Percentiles rank a stretch among this genome's conserved stretches.
Conservation (phyloP, 352 stramenopile species). For the Phytopythium vexans region DNA sequence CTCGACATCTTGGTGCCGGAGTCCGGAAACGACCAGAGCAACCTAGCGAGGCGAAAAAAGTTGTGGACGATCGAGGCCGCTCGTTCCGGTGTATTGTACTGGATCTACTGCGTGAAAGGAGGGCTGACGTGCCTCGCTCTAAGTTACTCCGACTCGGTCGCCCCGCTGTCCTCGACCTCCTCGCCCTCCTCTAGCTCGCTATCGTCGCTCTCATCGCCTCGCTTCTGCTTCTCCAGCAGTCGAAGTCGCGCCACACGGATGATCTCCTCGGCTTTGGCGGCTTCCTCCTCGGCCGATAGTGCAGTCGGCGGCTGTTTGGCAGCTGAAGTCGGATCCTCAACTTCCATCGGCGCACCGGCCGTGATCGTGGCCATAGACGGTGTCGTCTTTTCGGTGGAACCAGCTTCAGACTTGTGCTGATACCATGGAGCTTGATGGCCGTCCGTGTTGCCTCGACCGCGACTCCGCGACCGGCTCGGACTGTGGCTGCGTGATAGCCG, state of each 20-base stretch:
- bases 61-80: no score
- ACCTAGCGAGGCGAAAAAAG: no score
- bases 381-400: slow-evolving; percentile 7
- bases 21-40: no score
- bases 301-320: slow-evolving; percentile 11
- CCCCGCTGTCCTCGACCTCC: slow-evolving; percentile 8
- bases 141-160: no score
- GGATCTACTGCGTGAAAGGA: no score
- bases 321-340: slow-evolving; percentile 11
- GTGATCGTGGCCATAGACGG: slow-evolving; percentile 15
- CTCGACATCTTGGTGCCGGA: no score
- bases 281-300: slow-evolving; percentile 45
- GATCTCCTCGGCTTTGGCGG: slow-evolving; percentile 55
- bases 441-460: slow-evolving; percentile 10
- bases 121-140: no score
- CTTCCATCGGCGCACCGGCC: slow-evolving; percentile 4
- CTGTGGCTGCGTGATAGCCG: slow-evolving; percentile 25
- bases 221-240: slow-evolving; percentile 39
- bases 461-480: slow-evolving; percentile 18
- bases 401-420: background rate
- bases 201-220: slow-evolving; percentile 12
- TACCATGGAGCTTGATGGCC: slow-evolving; percentile 1
- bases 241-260: slow-evolving; percentile 66
- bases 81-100: no score
- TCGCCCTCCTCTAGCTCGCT: slow-evolving; percentile 58